Evolutionary conservation across 805 yeast species (phyloP).

Genomic region (Lipomyces orientalis): DNA sequence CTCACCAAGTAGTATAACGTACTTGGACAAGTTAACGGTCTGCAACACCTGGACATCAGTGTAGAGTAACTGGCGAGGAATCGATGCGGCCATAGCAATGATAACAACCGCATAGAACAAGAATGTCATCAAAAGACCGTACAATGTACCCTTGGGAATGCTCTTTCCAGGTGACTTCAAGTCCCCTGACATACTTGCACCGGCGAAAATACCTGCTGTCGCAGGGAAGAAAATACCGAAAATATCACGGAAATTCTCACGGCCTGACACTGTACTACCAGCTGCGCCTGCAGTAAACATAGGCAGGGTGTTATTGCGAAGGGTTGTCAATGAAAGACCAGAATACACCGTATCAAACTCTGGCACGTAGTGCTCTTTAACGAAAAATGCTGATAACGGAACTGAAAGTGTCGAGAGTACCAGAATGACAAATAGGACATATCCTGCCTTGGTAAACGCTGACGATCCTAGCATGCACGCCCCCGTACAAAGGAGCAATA

Average conservation of each 20-base stretch:
- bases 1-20: constrained; percentile 84
- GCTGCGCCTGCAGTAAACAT: constrained; percentile 89
- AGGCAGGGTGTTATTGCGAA: constrained; percentile 72
- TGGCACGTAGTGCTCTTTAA: constrained; percentile 62
- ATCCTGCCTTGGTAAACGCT: constrained; percentile 82
- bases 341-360: constrained; percentile 50
- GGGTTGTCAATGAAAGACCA: constrained; percentile 75
- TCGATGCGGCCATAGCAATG: constrained; percentile 74
- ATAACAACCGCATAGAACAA: constrained; percentile 79
- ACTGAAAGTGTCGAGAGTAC: constrained; percentile 76
- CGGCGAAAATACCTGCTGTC: constrained; percentile 97
- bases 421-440: constrained; percentile 68
- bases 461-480: constrained; percentile 82
- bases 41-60: constrained; percentile 85
- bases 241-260: constrained; percentile 80
- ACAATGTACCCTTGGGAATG: constrained; percentile 91
- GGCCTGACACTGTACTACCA: constrained; percentile 64
- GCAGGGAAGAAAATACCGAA: constrained; percentile 98
- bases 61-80: constrained; percentile 78
- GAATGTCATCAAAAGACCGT: constrained; percentile 82
- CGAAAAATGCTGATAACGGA: constrained; percentile 76
- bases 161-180: constrained; percentile 81
- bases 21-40: constrained; percentile 71
- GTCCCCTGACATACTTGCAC: constrained; percentile 98
- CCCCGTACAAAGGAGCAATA: constrained; percentile 72